Evolutionary conservation across 1,284 basidiomycete species (phyloP).

Genomic region (Thecaphora frezii): DNA sequence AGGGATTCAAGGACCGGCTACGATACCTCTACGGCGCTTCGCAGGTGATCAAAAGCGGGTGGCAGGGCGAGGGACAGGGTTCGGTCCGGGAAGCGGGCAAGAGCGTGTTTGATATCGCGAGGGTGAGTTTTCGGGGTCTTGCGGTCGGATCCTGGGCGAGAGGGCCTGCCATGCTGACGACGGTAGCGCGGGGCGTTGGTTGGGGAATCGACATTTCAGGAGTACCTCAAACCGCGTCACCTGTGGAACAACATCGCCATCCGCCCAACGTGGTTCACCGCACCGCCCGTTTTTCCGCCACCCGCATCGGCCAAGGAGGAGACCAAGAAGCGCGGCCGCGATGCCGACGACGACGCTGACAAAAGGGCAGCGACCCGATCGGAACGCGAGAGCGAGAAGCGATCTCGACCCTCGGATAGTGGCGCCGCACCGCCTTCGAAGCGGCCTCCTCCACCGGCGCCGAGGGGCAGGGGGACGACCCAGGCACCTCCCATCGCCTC

Average conservation of each 20-base stretch:
- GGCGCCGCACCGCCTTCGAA: background rate
- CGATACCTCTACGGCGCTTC: conserved; percentile 1
- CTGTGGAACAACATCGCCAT: background rate
- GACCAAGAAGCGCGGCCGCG: background rate
- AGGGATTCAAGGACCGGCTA: background rate
- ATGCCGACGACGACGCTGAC: background rate
- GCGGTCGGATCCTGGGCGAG: background rate
- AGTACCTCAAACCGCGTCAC: conserved; percentile 2
- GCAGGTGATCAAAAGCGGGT: background rate
- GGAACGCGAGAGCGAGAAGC: background rate
- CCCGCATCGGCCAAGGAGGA: too few relatives aligned
- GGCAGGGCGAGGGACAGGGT: background rate
- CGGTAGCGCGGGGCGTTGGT: too few relatives aligned
- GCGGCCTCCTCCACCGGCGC: too few relatives aligned
- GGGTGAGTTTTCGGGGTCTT: background rate
- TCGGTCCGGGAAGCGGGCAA: background rate
- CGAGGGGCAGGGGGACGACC: background rate
- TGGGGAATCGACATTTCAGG: too few relatives aligned
- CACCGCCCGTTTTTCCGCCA: background rate
- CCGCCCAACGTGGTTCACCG: background rate
- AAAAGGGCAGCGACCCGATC: background rate
- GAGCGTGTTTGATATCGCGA: conserved; percentile 1
- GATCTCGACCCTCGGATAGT: background rate
- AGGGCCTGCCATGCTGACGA: background rate
- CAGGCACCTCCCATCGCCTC: background rate